phyloP scores from a whole-genome alignment of 23 red algal species.

The Pyropia yezoensis region DNA sequence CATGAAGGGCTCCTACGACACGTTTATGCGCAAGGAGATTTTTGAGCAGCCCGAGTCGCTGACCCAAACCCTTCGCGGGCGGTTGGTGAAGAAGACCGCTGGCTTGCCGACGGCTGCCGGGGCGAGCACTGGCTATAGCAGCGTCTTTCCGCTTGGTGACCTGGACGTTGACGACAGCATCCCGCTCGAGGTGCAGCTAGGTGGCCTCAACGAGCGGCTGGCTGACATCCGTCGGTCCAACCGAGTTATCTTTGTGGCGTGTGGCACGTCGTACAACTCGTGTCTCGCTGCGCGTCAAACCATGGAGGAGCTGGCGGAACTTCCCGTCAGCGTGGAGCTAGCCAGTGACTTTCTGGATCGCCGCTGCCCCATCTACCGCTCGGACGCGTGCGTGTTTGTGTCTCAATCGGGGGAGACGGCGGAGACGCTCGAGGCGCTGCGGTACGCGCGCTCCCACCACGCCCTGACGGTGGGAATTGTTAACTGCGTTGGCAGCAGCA shows the following conservation, averaged over 20 bases:
- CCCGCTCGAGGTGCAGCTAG: conserved; percentile 54
- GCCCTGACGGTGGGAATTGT: conserved; percentile 88
- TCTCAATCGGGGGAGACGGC: conserved; percentile 92
- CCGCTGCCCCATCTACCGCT: conserved; percentile 73
- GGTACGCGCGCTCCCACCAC: conserved; percentile 66
- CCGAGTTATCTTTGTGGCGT: conserved; percentile 92
- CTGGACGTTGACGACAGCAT: neutral
- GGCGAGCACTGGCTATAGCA: neutral
- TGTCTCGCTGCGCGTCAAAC: conserved; percentile 80
- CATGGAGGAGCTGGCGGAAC: conserved; percentile 89
- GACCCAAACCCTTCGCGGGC: conserved; percentile 79
- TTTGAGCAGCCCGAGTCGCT: conserved; percentile 94
- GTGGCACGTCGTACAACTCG: conserved; percentile 92
- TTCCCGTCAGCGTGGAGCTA: conserved; percentile 91
- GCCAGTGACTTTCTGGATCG: conserved; percentile 93
- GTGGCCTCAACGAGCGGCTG: conserved; percentile 60
- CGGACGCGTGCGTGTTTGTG: conserved; percentile 87
- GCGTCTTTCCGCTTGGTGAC: neutral
- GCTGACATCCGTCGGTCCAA: conserved; percentile 71
- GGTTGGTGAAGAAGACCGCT: conserved; percentile 24
- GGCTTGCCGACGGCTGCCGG: neutral
- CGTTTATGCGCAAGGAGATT: conserved; percentile 99
- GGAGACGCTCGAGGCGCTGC: conserved; percentile 87
- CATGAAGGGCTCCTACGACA: conserved; percentile 82
- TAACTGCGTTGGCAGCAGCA: conserved; percentile 87